phyloP scores from a whole-genome alignment of 768 basidiomycete species.

The Rhodotorula kratochvilovae region DNA sequence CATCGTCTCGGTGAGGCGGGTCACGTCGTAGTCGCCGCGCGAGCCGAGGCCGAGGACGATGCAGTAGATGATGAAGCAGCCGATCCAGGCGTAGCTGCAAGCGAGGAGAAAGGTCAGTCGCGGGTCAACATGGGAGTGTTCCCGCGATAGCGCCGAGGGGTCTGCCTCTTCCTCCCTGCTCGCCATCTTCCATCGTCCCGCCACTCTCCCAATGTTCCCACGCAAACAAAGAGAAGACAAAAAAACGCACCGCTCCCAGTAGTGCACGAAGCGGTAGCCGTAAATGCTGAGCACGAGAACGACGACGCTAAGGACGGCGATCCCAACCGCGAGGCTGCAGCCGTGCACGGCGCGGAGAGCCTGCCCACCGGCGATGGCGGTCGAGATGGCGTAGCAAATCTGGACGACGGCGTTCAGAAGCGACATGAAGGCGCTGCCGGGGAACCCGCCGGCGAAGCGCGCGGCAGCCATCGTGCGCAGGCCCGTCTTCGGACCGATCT shows the following conservation, averaged over 20 bases:
- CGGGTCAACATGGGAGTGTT: too few species aligned
- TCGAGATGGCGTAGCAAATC: constrained; percentile 54
- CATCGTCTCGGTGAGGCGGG: constrained; percentile 52
- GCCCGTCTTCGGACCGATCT: constrained; percentile 56
- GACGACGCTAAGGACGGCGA: constrained; percentile 50
- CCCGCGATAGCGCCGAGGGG: too few species aligned
- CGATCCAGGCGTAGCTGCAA: constrained; percentile 55
- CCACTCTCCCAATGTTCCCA: too few species aligned
- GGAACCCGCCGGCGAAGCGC: constrained; percentile 56
- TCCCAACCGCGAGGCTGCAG: constrained; percentile 54
- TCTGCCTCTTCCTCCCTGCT: too few species aligned
- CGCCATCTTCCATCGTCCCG: too few species aligned
- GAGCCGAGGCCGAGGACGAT: constrained; percentile 56
- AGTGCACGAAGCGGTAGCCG: constrained; percentile 48
- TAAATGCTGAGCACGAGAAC: constrained; percentile 41
- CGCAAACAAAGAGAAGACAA: too few species aligned
- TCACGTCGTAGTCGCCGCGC: constrained; percentile 53
- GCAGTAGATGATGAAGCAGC: constrained; percentile 51
- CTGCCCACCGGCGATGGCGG: constrained; percentile 59
- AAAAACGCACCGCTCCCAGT: constrained; percentile 51
- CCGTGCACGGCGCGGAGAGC: constrained; percentile 51
- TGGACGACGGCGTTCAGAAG: constrained; percentile 58
- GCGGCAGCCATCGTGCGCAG: constrained; percentile 58
- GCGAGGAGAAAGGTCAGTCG: too few species aligned
- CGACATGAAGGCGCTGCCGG: constrained; percentile 50